Percentiles rank a stretch among this genome's conserved stretches.
Evolutionary conservation across 306 rosid species (phyloP).

Genomic region (Sindora glabra): DNA sequence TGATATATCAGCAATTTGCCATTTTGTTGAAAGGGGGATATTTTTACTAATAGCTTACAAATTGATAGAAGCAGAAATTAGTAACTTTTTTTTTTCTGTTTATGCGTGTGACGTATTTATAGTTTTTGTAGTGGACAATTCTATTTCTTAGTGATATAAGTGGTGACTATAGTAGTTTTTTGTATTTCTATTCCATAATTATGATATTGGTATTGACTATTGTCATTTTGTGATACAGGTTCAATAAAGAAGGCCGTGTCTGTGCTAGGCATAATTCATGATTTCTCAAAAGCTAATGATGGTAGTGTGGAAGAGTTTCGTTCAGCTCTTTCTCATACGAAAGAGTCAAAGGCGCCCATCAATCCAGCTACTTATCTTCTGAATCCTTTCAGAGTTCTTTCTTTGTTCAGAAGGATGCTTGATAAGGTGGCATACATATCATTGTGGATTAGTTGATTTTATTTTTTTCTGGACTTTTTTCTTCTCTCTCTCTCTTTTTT

Average conservation of each 20-base stretch:
- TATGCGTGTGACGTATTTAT: constrained; percentile 1
- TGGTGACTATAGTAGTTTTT: too few relatives aligned
- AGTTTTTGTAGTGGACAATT: background rate
- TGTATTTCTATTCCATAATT: too few relatives aligned
- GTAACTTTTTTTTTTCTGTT: background rate
- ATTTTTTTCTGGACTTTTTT: constrained; percentile 3
- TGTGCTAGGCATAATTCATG: constrained; percentile 42
- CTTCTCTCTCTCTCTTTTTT: background rate
- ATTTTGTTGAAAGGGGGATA: background rate
- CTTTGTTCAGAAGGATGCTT: constrained; percentile 59
- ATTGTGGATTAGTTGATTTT: constrained; percentile 5
- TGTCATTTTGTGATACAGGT: constrained; percentile 42
- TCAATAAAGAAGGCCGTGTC: constrained; percentile 50
- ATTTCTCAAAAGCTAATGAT: constrained; percentile 45
- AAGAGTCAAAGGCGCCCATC: constrained; percentile 32
- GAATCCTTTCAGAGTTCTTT: constrained; percentile 47
- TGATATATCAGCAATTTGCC: background rate
- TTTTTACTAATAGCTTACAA: constrained; percentile 1
- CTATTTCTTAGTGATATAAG: background rate
- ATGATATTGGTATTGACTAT: constrained; percentile 13
- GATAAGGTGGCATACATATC: constrained; percentile 46
- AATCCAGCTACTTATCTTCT: constrained; percentile 32
- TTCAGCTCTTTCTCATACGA: constrained; percentile 46
- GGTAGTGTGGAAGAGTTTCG: constrained; percentile 39
- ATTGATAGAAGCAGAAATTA: background rate